phyloP scores from a whole-genome alignment of 768 basidiomycete species.

The Boletus reticuloceps region DNA sequence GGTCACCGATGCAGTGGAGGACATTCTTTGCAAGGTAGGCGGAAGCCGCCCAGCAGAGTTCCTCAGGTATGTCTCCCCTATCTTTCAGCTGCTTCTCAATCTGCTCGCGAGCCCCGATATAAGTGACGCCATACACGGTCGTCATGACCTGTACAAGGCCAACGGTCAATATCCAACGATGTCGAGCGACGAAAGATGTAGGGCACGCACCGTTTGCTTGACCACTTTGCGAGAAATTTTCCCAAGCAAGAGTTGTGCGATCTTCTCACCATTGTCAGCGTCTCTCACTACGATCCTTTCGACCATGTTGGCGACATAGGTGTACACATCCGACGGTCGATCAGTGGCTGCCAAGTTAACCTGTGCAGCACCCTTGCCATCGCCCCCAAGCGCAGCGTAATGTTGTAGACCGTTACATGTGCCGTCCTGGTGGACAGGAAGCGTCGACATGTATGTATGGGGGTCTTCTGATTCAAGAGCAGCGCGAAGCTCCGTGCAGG shows the following conservation, averaged over 20 bases:
- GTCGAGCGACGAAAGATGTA: not conserved
- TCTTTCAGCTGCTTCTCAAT: conserved; percentile 87
- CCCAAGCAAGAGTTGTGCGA: conserved; percentile 64
- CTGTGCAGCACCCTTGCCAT: conserved; percentile 81
- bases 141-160: conserved; percentile 78
- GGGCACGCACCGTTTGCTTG: conserved; percentile 81
- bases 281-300: conserved; percentile 64
- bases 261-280: conserved; percentile 44
- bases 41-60: conserved; percentile 71
- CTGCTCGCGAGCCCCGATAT: conserved; percentile 90
- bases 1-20: conserved; percentile 80
- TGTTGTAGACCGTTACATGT: conserved; percentile 99
- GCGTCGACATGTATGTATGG: conserved; percentile 52
- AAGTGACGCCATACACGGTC: conserved; percentile 97
- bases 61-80: conserved; percentile 64
- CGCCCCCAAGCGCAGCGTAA: conserved; percentile 96
- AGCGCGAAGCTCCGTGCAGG: conserved; percentile 83
- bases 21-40: conserved; percentile 81
- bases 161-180: not conserved
- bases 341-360: conserved; percentile 88
- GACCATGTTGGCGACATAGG: conserved; percentile 85
- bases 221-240: conserved; percentile 92
- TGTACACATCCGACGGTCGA: conserved; percentile 92
- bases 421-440: conserved; percentile 98
- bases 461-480: conserved; percentile 73